Evolutionary conservation across 2,329 filamentous ascomycete species (phyloP).

Genomic region (Tolypocladium nubicola): DNA sequence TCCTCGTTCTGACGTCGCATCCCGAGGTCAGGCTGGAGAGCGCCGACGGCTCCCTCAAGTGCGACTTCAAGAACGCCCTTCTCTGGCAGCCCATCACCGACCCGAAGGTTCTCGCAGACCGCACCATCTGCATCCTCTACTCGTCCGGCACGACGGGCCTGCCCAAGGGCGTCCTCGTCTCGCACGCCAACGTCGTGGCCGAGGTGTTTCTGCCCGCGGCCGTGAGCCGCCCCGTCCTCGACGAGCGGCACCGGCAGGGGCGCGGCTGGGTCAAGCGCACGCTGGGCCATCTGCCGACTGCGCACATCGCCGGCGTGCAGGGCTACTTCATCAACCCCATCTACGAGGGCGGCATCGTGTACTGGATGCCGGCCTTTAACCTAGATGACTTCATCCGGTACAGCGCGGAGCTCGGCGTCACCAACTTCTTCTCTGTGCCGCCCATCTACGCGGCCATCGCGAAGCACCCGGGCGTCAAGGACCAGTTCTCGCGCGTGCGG

Average conservation of each 20-base stretch:
- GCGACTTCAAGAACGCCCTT: conserved; percentile 24
- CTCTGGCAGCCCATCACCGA: conserved; percentile 46
- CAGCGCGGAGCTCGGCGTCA: conserved; percentile 37
- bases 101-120: conserved; percentile 26
- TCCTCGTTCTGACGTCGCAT: conserved; percentile 38
- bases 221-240: conserved; percentile 17
- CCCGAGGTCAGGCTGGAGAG: conserved; percentile 15
- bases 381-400: conserved; percentile 44
- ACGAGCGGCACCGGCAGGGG: conserved; percentile 12
- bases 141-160: conserved; percentile 38
- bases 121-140: conserved; percentile 32
- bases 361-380: conserved; percentile 54
- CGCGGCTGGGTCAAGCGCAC: conserved; percentile 19
- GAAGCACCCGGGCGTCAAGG: conserved; percentile 41
- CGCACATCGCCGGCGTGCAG: conserved; percentile 35
- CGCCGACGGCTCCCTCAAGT: conserved; percentile 11
- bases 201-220: conserved; percentile 19
- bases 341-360: conserved; percentile 36
- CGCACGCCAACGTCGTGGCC: conserved; percentile 33
- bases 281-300: conserved; percentile 32
- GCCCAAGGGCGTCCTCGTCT: conserved; percentile 34
- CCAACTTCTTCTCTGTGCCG: conserved; percentile 47
- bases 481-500: conserved; percentile 41
- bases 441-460: conserved; percentile 50
- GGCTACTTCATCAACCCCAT: conserved; percentile 29